Evolutionary conservation across 306 rosid species (phyloP), one percentile per base, ranked within the genome.

Genomic region (Cotoneaster glaucophyllus): DNA sequence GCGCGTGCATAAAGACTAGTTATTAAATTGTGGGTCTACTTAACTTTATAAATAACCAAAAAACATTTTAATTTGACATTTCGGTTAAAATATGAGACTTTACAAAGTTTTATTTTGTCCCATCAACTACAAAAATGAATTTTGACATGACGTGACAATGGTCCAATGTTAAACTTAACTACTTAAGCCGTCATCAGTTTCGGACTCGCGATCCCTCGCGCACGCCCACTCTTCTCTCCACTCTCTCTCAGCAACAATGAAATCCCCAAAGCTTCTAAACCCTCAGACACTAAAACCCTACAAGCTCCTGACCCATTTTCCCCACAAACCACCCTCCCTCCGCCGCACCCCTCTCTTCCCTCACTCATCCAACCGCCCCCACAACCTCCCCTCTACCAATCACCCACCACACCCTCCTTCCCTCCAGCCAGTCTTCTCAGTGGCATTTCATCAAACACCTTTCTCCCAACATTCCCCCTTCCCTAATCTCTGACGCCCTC

Each of bases 381-480:
- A 28, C 80, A 5, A 61, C 18, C 19, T 3, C 66, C 15, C 4
- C 66, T 73, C 61, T 64, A 2, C 74, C 87, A 15, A 73, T 87
- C 69, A 80, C 96, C 26, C 81, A 71, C 9, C 21, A 81, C 5
- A 52, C n/a, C 4, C 79, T 93, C 1, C 75, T 85, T 4, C 26
- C 71, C 71, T 79, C 82, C 1, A 85, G 88, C 59, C 75, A 84
- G 13, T 79, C 96, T 68, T 93, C 94, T 82, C 90, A 88, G 82
- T 93, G 98, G 97, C 89, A 91, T 88, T 90, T 86, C 52, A 82
- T 91, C 97, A 48, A 93, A 86, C 96, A 86, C 11, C 62, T 84
- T 41, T 82, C 84, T 0, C 83, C 86, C 19, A 71, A 82, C 34
- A 74, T 89, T 22, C 70, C 89, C 11, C 76, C 97, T 18, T 79